Percentiles rank a stretch among this genome's conserved stretches.
Conservation (phyloP, 106 monocot species). For the Chionographis japonica region DNA sequence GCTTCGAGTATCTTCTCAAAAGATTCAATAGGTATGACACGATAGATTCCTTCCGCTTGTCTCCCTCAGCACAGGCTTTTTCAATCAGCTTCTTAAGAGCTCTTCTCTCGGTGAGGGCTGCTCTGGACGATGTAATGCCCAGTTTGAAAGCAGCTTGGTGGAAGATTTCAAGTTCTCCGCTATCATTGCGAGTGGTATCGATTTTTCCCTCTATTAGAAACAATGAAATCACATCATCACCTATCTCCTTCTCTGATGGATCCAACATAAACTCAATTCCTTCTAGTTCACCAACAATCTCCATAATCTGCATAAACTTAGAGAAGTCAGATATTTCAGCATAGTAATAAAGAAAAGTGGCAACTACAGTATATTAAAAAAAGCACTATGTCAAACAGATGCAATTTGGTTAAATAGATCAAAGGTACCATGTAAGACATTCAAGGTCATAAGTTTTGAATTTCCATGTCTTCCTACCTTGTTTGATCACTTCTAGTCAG, state of each 20-base stretch:
- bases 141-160: constrained; percentile 56
- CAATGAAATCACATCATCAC: constrained; percentile 61
- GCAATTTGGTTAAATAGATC: too few relatives aligned
- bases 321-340: neutral
- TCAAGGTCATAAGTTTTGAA: too few relatives aligned
- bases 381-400: neutral
- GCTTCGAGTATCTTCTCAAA: constrained; percentile 83
- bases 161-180: constrained; percentile 63
- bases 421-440: too few relatives aligned
- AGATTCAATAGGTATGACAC: constrained; percentile 57
- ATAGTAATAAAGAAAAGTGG: neutral
- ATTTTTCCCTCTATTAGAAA: constrained; percentile 57
- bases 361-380: neutral
- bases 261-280: constrained; percentile 53
- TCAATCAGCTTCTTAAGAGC: constrained; percentile 79
- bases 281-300: constrained; percentile 61
- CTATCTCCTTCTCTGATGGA: constrained; percentile 53
- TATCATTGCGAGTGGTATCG: constrained; percentile 23
- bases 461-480: too few relatives aligned
- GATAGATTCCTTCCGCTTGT: constrained; percentile 71
- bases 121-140: constrained; percentile 70
- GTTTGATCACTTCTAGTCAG: too few relatives aligned
- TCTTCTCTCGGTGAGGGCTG: constrained; percentile 80
- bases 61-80: constrained; percentile 60
- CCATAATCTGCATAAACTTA: constrained; percentile 43